Conservation (phyloP, 1,139 yeast genomes). For the Meyerozyma guilliermondii region DNA sequence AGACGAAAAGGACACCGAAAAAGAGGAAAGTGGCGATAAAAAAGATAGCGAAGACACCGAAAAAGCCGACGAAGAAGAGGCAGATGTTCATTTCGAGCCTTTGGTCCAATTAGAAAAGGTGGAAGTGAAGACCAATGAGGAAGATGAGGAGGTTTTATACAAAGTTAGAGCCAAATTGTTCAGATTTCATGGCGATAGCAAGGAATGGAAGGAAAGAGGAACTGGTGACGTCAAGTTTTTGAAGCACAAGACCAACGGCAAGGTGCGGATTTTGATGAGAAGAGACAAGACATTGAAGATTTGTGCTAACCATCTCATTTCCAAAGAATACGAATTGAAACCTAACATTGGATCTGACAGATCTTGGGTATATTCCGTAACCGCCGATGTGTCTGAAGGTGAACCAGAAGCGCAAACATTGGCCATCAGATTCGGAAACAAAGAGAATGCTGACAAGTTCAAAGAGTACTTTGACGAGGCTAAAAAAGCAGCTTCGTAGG, state of each 20-base stretch:
- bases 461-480: conserved; percentile 88
- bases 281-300: conserved; percentile 97
- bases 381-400: conserved; percentile 95
- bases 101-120: conserved; percentile 91
- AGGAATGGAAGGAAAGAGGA: conserved; percentile 99
- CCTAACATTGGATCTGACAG: conserved; percentile 97
- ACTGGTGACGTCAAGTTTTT: conserved; percentile 97
- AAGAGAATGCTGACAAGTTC: conserved; percentile 95
- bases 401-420: conserved; percentile 93
- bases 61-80: conserved; percentile 80
- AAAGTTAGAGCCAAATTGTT: conserved; percentile 94
- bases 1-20: conserved; percentile 31
- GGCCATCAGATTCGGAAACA: conserved; percentile 95
- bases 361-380: conserved; percentile 95
- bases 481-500: conserved; percentile 36
- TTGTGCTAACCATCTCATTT: conserved; percentile 93
- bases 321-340: conserved; percentile 78
- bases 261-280: conserved; percentile 93
- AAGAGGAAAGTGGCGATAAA: conserved; percentile 26
- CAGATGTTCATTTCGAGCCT: conserved; percentile 96
- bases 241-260: conserved; percentile 75
- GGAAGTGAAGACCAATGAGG: conserved; percentile 96
- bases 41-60: conserved; percentile 36
- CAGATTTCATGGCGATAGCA: conserved; percentile 74
- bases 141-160: conserved; percentile 82